A percentile compares a stretch with the other conserved stretches of the same genome.
These are phyloP conservation scores for Xylaria cubensis DNA, from an alignment of 495 filamentous ascomycete species.

Conservation along the genomic window DNA sequence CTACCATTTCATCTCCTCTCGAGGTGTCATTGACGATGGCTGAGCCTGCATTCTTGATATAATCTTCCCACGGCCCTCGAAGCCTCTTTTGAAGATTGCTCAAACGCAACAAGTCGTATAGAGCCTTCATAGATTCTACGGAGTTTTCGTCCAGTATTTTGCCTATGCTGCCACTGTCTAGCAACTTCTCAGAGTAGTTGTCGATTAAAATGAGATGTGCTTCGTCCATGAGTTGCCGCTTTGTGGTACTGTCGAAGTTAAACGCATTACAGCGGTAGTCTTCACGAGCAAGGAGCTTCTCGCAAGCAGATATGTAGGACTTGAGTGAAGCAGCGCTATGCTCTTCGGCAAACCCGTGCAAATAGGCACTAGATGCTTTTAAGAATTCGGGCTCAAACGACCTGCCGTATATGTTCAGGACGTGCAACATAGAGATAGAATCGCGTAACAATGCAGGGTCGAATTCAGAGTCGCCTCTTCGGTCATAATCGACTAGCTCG, in stretches of 20 bases:
- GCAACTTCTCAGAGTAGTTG: conserved; percentile 65
- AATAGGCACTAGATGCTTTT: conserved; percentile 67
- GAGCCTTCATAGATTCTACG: conserved; percentile 68
- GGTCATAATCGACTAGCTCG: conserved; percentile 75
- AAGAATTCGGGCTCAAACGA: conserved; percentile 82
- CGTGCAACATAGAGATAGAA: conserved; percentile 78
- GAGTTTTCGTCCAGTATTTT: conserved; percentile 71
- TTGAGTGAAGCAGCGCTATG: conserved; percentile 65
- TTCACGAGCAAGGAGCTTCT: conserved; percentile 71
- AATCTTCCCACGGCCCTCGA: conserved; percentile 73
- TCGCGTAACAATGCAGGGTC: conserved; percentile 68
- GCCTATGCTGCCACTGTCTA: conserved; percentile 66
- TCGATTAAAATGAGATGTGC: conserved; percentile 72
- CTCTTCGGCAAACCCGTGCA: conserved; percentile 67
- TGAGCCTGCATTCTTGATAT: conserved; percentile 78
- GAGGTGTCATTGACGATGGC: conserved; percentile 80
- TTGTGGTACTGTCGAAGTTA: conserved; percentile 81
- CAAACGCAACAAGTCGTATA: conserved; percentile 76
- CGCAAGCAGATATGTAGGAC: conserved; percentile 71
- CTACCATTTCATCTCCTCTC: conserved; percentile 84
- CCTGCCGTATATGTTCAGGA: conserved; percentile 76
- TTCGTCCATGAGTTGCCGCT: conserved; percentile 71
- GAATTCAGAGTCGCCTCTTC: conserved; percentile 56
- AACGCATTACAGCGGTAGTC: conserved; percentile 75
- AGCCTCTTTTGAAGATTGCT: conserved; percentile 69